Base-by-base conservation (phyloP, 768 basidiomycete species). In the Crepidotus variabilis region DNA sequence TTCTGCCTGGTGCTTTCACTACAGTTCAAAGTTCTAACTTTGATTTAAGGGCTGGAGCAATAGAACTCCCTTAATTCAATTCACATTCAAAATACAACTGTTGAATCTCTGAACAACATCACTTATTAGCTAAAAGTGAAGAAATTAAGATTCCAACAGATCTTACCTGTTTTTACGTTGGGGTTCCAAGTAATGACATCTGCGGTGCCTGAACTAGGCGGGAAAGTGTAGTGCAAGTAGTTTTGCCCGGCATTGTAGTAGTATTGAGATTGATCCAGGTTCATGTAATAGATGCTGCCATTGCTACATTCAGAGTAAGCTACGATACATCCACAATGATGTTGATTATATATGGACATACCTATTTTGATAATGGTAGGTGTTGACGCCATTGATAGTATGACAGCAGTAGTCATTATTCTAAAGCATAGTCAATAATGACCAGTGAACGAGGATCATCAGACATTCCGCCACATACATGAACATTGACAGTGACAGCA, bases 281-380 rank as follows among this genome's bases (percentile, higher is more conserved):
- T 62, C 28, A 34, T 49, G 52, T 55, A 62, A 43, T 50, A 62
- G 47, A 59, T 55, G 36, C 56, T 62, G n/a, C 58, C 56, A 49
- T 56, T 32, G 5, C 60, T 61, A 28, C 28, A 4, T 28, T 8
- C 28, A 28, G 1, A 24, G 28, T 32, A 59, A 54, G n/a, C 36
- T 14, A 16, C 39, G 18, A 20, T 43, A 43, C 5, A 20, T 43
- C 39, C 18, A 16, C 14, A 11, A 43, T 5, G n/a, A 43, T 11
- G 5, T 11, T 43, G 39, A 5, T 16, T 36, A 8, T 11, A 43
- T 3, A 5, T 11, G 14, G 39, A 20, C 39, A 3, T 2, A 43
- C 39, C 39, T 16, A 43, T 43, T 43, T 20, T 43, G 14, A 11
- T 43, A 43, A 43, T 43, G 39, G 39, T 43, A 43, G 18, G 39